Conservation (phyloP, 371 early-diverging fungal species). For the Circinella minor region DNA sequence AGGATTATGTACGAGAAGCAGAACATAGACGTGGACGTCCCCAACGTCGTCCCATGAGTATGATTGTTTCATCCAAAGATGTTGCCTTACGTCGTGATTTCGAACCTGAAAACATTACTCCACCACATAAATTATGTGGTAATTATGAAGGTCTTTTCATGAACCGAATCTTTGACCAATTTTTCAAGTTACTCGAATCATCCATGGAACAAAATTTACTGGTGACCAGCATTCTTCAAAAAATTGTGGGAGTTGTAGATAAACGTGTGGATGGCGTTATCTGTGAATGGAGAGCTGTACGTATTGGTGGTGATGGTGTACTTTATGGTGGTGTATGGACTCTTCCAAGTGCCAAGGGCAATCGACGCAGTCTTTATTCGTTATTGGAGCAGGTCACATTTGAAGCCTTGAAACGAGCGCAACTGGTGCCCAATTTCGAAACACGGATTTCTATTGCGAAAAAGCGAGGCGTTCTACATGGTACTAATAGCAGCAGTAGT, state of each 20-base stretch:
- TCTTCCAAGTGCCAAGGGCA: conserved; percentile 38
- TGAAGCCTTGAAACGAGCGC: conserved; percentile 55
- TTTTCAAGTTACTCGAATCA: conserved; percentile 47
- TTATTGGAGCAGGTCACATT: conserved; percentile 55
- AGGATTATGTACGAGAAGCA: conserved; percentile 42
- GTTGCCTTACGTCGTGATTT: conserved; percentile 11
- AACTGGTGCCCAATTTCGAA: conserved; percentile 57
- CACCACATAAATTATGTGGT: conserved; percentile 22
- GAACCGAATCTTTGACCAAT: conserved; percentile 49
- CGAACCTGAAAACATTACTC: conserved; percentile 4
- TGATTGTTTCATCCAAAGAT: conserved; percentile 28
- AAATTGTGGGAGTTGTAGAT: conserved; percentile 53
- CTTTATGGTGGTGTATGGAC: conserved; percentile 56
- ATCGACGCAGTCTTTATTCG: conserved; percentile 48
- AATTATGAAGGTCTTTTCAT: conserved; percentile 53
- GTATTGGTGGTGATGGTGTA: conserved; percentile 49
- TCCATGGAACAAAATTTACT: conserved; percentile 53
- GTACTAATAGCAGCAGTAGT: conserved; percentile 16
- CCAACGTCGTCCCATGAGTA: conserved; percentile 37
- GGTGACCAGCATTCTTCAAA: conserved; percentile 54
- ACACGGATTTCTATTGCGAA: conserved; percentile 53
- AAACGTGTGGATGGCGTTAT: conserved; percentile 54
- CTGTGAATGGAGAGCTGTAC: conserved; percentile 54
- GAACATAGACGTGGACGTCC: conserved; percentile 51
- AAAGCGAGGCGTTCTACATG: conserved; percentile 39